Evolutionary conservation across 257 asterid species (phyloP), one percentile per base, ranked within the genome.

Genomic region (Ophiorrhiza pumila): DNA sequence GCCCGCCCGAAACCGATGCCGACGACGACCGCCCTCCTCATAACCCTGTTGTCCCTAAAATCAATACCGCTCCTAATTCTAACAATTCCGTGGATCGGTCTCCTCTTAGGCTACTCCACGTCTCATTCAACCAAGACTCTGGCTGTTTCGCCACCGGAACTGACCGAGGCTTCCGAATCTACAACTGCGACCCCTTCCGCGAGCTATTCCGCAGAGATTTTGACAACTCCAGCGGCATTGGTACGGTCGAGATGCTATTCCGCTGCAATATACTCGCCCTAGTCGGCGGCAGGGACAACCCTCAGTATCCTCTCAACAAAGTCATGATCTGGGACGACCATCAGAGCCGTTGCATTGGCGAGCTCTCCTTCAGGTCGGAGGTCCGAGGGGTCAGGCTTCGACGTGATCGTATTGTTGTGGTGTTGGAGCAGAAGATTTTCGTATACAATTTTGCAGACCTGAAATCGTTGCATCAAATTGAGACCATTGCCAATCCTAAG

Each of bases 281-380:
- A 9, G 96, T 91, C 12, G 98, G 98, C 27, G 96, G 98, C 4
- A 95, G 94, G 32, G 88, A 89, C 18, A 79, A 89, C 29, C 93
- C 97, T 11, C 96, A 89, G 83, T 90, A 89, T 78, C 97, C 96
- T 0, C 76, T 84, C 17, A 93, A 90, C 43, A 93, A 93, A 84
- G 97, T 93, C 43, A 93, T 93, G 98, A 91, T 93, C 63, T 93
- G 98, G 98, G 97, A 93, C 72, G 97, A 93, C 79, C 95, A 91
- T 71, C 94, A 88, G 74, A 81, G 88, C 58, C 82, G 93, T 25
- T 93, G 98, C 72, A 91, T 91, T 7, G 98, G 96, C 18, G 97
- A 93, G 67, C 79, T 93, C 0, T 86, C 95, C 17, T 93, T 93
- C 60, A 78, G 98, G 84, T 90, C 97, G 18, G 97, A 89, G 75